A percentile compares a stretch with the other conserved stretches of the same genome.
Evolutionary conservation across 2,329 filamentous ascomycete species (phyloP).

Genomic region (Talaromyces marneffei): DNA sequence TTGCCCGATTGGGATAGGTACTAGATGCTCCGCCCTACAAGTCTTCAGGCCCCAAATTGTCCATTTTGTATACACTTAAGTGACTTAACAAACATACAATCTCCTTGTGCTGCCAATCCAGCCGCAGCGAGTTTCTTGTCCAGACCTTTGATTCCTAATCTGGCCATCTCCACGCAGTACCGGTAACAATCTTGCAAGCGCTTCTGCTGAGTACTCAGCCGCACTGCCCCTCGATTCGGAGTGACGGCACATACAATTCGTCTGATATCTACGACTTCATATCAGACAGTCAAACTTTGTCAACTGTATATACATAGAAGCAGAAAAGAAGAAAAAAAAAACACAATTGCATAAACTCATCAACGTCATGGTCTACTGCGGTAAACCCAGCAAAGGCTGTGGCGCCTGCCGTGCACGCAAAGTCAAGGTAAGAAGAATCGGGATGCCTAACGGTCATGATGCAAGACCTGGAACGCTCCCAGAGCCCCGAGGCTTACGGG

Average conservation of each 20-base stretch:
- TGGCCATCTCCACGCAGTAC: too few relatives aligned
- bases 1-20: not conserved
- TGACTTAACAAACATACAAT: too few relatives aligned
- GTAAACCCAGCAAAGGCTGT: slow-evolving; percentile 31
- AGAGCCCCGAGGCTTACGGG: too few relatives aligned
- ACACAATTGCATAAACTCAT: not conserved
- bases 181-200: too few relatives aligned
- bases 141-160: not conserved
- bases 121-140: not conserved
- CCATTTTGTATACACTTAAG: not conserved
- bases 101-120: not conserved
- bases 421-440: slow-evolving; percentile 22
- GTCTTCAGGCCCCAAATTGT: not conserved
- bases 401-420: slow-evolving; percentile 31
- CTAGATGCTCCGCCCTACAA: not conserved
- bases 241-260: not conserved
- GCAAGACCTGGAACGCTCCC: not conserved
- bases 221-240: not conserved
- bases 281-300: not conserved
- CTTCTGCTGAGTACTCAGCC: not conserved
- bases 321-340: too few relatives aligned
- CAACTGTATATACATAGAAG: not conserved
- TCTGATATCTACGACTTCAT: not conserved
- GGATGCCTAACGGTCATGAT: not conserved
- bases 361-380: slow-evolving; percentile 26